Evolutionary conservation across 371 early-diverging fungal species (phyloP), one percentile per base, ranked within the genome.

Genomic region (Zopfochytrium polystomum): DNA sequence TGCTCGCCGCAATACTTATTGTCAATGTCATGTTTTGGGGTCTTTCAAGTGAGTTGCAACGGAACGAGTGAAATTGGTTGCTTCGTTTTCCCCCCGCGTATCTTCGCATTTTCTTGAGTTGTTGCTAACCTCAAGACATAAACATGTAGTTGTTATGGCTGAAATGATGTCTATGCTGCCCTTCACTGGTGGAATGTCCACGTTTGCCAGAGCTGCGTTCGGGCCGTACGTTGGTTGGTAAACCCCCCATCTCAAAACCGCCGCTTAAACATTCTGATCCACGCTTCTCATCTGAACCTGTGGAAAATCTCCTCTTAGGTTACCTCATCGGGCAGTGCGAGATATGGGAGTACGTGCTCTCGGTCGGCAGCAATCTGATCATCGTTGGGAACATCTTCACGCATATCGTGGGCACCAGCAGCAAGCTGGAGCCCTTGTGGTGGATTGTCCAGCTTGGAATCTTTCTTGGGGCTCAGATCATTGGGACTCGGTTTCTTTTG

Each of bases 201-300:
- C 52, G 11, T 60, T 22, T 42, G 18, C 60, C 15, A 23, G 60
- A 5, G 52, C 52, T 5, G 60, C 60, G 4, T 60, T 60, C 25
- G 60, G 60, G 7, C 52, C 60, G 5, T 52, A 60, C 33, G 35
- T 60, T 11, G 60, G 60, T 47, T n/a, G n/a, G n/a, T n/a, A n/a
- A n/a, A n/a, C n/a, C n/a, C n/a, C n/a, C n/a, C n/a, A n/a, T n/a
- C n/a, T n/a, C n/a, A n/a, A n/a, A n/a, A n/a, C n/a, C n/a, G n/a
- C n/a, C n/a, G n/a, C n/a, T n/a, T n/a, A n/a, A n/a, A n/a, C 7
- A 7, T n/a, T n/a, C n/a, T n/a, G n/a, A 7, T 38, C 7, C 7
- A 11, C 38, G 7, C 38, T 38, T 38, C 38, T 38, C 11, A 18
- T 38, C 38, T 38, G 11, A 38, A 11, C 18, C 38, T 18, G 7